Evolutionary conservation across 805 yeast genomes (phyloP), one percentile per base, ranked within the genome.

Genomic region (Suhomyces emberorum): DNA sequence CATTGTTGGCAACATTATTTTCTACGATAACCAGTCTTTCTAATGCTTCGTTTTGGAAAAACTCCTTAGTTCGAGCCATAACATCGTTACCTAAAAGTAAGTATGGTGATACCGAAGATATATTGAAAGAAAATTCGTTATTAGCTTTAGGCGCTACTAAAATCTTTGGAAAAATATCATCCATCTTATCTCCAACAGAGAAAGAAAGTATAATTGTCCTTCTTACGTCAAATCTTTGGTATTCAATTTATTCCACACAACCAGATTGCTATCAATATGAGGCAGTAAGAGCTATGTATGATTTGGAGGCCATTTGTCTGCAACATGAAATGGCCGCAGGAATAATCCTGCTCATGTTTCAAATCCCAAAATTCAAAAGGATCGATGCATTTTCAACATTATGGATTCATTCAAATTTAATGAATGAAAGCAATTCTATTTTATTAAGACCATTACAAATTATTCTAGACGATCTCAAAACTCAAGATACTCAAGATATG

Each of bases 281-380:
- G 48, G 72, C 83, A 0, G 85, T 83, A 1, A 76, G 74, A 35
- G 66, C 76, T 15, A 65, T 89, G 2, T 81, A 85, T 68, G 65
- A 70, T 4, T 59, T 91, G 34, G 81, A 78, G 26, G 56, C 72
- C n/a, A 61, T 70, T 14, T 68, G 74, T 17, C 76, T 77, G 10
- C 50, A 71, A 2, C 61, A 73, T 31, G 72, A 75, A 42, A 71
- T 88, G 17, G 95, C 88, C 48, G 91, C 95, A 1, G 83, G 87
- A 0, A 44, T 89, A 2, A 65, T 86, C 0, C 64, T 74, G 2
- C 67, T 78, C 31, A 69, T 86, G 20, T 50, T 80, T 10, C 52
- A 69, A 3, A 45, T 58, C 3, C 51, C 64, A 4, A 36, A 36
- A 8, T 12, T 35, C 14, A 59, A 68, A 12, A 66, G 79, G 41